Evolutionary conservation across 2,329 filamentous ascomycete species (phyloP), one percentile per base, ranked within the genome.

Genomic region (Neofusicoccum parvum): DNA sequence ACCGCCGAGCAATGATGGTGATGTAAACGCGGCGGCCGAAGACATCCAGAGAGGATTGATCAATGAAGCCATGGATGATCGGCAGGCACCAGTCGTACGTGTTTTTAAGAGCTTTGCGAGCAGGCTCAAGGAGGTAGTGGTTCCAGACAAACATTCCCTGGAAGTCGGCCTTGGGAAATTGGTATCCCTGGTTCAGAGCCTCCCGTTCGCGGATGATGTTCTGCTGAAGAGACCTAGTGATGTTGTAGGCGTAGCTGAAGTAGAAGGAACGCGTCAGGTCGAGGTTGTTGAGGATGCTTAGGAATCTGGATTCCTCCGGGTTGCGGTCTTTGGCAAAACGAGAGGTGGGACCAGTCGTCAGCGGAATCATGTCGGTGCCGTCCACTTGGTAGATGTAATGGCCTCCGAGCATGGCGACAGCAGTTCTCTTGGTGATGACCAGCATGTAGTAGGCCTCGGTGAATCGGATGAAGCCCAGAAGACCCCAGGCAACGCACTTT

Each of bases 111-210:
- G 85, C 85, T 17, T 82, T 79, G 12, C 86, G 82, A 0, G 90
- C 92, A 0, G 95, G 94, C 67, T 90, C 84, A 17, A 99, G 84
- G 4, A 99, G 84, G 76, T 97, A 91, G 70, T 92, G 88, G 72
- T 99, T 99, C 95, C 95, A 99, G 2, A 98, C 91, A 74, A 99
- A 99, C 95, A 99, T 99, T 45, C 90, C 87, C 72, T 97, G 96
- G 75, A 90, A 90, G 70, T 93, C 87, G 37, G 86, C 85, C 34
- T 85, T 82, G 3, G 85, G 83, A 34, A 86, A 85, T 1, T 86
- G 81, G 12, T 84, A 79, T 1, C 91, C 92, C 67, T 88, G 83
- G 36, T 87, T 85, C 58, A 96, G 79, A 2, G 89, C 88, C 56
- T 86, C 83, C 45, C 95, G 86, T 77, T 97, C 93, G 37, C 88